These are phyloP conservation scores for Aspergillus neotritici DNA, from an alignment of 2,329 filamentous ascomycete species.

Conservation along the genomic window DNA sequence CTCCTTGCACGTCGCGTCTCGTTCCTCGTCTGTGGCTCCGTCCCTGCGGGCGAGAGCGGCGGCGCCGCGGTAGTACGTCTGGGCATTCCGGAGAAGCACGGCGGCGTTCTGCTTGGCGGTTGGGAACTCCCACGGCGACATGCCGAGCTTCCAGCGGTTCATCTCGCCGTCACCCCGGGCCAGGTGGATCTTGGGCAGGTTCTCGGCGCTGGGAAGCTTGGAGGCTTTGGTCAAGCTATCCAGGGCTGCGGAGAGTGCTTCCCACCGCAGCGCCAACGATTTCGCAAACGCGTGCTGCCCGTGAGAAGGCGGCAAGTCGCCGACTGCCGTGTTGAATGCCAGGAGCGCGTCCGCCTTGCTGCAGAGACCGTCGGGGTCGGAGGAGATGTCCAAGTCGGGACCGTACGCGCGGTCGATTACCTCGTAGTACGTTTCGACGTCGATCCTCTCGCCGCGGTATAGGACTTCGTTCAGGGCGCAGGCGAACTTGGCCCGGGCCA, in stretches of 20 bases:
- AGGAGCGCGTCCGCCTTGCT: slow-evolving; percentile 54
- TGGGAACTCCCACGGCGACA: slow-evolving; percentile 39
- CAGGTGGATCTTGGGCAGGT: slow-evolving; percentile 50
- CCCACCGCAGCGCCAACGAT: slow-evolving; percentile 44
- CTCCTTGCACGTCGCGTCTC: slow-evolving; percentile 45
- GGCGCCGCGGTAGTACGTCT: slow-evolving; percentile 54
- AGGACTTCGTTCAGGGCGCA: slow-evolving; percentile 52
- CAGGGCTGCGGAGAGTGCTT: slow-evolving; percentile 47
- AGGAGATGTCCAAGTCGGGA: slow-evolving; percentile 35
- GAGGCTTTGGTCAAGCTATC: slow-evolving; percentile 47
- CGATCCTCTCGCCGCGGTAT: slow-evolving; percentile 48
- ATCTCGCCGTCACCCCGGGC: slow-evolving; percentile 53
- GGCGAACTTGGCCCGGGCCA: slow-evolving; percentile 54
- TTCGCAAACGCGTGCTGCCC: slow-evolving; percentile 26
- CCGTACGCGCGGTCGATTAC: slow-evolving; percentile 40
- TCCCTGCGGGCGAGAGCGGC: slow-evolving; percentile 36
- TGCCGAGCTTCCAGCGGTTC: slow-evolving; percentile 48
- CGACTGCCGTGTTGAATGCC: slow-evolving; percentile 47
- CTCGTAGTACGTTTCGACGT: slow-evolving; percentile 49
- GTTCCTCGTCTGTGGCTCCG: slow-evolving; percentile 39
- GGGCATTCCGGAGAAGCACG: slow-evolving; percentile 51
- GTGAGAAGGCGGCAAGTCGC: slow-evolving; percentile 26
- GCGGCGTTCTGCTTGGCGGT: slow-evolving; percentile 41
- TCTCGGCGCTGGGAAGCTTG: slow-evolving; percentile 47
- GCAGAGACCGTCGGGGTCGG: slow-evolving; percentile 47